Evolutionary conservation across 2,329 filamentous ascomycete species (phyloP), one percentile per base, ranked within the genome.

Genomic region (Mycogone perniciosa): DNA sequence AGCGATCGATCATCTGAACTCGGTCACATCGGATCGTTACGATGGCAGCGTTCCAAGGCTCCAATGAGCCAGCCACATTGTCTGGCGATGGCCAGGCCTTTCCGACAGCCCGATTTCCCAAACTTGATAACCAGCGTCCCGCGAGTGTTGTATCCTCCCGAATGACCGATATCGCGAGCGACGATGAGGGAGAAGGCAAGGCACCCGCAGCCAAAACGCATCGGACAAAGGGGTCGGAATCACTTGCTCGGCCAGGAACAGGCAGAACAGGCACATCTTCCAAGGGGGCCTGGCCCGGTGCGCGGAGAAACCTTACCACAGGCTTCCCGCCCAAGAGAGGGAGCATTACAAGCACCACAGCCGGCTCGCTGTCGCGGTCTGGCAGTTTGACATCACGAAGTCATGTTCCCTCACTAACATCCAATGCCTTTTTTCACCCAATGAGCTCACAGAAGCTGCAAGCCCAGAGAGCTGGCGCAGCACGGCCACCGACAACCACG

Each of bases 361-460:
- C 67, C 64, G 82, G 69, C 58, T 77, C 77, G 57, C 85, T 75
- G 48, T 77, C 75, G 11, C 62, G 61, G 46, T 54, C 65, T 26
- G 60, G 63, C 3, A 92, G 85, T 57, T 77, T 88, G 39, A 76
- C 86, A 42, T 90, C 85, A 64, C 81, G 85, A 62, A 93, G 88
- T 39, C 93, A 99, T 74, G 90, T 95, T 20, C 91, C 93, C 1
- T 90, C 87, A 2, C 74, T 99, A 48, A 86, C 89, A 3, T 90
- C 89, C 11, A 87, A 92, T 63, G 92, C 89, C 48, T 97, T 99
- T 72, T 96, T 95, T 65, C 86, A 86, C 26, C 93, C 93, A 37
- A 95, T 99, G 89, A 97, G 91, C 71, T 95, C 92, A 27, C 90
- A 96, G 67, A 86, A 89, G 66, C 75, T 97, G 46, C 92, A 97